Base-by-base conservation (phyloP, 352 stramenopile species). In the Pseudoperonospora humuli region DNA sequence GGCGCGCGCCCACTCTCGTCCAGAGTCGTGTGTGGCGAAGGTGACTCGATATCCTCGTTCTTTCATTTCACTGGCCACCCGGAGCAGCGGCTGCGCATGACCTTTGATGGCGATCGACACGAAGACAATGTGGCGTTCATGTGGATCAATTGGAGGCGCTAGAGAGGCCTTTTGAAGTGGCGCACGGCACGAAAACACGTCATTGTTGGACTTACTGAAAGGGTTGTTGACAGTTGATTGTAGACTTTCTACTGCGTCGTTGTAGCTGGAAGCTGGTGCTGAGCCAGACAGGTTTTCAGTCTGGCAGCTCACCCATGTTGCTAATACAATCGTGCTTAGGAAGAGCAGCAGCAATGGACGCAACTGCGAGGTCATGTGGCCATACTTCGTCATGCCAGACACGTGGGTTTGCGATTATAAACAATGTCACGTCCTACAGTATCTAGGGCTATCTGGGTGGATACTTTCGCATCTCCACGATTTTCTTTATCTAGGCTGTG, bases 11-110 rank as follows among this genome's bases (percentile, higher is more conserved):
- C 79, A 92, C 21, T 91, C 77, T 13, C 70, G 61, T 7, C 78
- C 79, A 0, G 78, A 87, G 55, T 91, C 78, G 42, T 94, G 79
- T 10, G 80, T 91, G 5, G 82, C 82, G 40, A 94, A 91, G 15
- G 74, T 70, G 14, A 94, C 82, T 18, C 61, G 62, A 52, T 89
- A 90, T 44, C 82, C 82, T 33, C 63, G 62, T 35, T 54, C 47
- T 35, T 71, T 61, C 75, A 94, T 88, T 35, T 82, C 77, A 25
- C 75, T 70, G 26, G 82, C 78, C 29, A 91, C 54, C 3, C 77
- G 79, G 19, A 94, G 64, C 45, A 94, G 57, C 34, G 82, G 82
- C 56, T 71, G 60, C 15, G 80, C 76, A 43, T 94, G 82, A 23
- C 75, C 70, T 34, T 85, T 82, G 47, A 94, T 89, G 7, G 72